Base-by-base conservation (phyloP, 345 rosid genomes). In the Stellera chamaejasme region DNA sequence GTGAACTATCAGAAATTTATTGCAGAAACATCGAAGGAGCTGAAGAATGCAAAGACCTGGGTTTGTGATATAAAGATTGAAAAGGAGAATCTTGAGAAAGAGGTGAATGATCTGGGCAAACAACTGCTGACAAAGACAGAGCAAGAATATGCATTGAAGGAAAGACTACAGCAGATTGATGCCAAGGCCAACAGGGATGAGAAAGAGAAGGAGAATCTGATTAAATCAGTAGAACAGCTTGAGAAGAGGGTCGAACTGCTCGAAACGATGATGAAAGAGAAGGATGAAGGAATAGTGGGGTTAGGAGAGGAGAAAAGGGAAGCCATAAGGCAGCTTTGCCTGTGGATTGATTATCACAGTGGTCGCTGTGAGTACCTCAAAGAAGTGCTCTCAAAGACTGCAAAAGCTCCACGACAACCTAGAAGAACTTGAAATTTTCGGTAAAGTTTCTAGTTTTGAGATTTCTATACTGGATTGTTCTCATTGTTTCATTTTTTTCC, bases 311-410 rank as follows among this genome's bases (percentile, higher is more conserved):
- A 73, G 78, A 82, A 94, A 71, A 82, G 84, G 70, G 99, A 94
- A 61, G 96, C 96, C 32, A 94, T 90, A 52, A 75, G 99, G 76
- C 99, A 94, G 70, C 95, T 89, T 23, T 93, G 99, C 62, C 2
- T 89, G 56, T 78, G 82, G 87, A 84, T 71, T 13, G 99, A 93
- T 27, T 87, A 83, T 64, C 96, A 93, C 59, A 82, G 83, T 10
- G 52, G 69, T 15, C 76, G 88, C 32, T 78, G 73, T 13, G 75
- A 83, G 48, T 50, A 77, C 66, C 83, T 89, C 48, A 79, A 72
- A 72, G 75, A 76, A 58, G 51, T 66, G 4, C 63, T 84, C 25
- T 66, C 72, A 2, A 76, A 59, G 66, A 65, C 48, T 36, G 23
- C 50, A 2, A 67, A 75, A 61, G 52, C 66, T 27, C 78, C 48